These are phyloP conservation scores for Populus euphratica DNA, from an alignment of 345 rosid genomes.

Conservation along the genomic window DNA sequence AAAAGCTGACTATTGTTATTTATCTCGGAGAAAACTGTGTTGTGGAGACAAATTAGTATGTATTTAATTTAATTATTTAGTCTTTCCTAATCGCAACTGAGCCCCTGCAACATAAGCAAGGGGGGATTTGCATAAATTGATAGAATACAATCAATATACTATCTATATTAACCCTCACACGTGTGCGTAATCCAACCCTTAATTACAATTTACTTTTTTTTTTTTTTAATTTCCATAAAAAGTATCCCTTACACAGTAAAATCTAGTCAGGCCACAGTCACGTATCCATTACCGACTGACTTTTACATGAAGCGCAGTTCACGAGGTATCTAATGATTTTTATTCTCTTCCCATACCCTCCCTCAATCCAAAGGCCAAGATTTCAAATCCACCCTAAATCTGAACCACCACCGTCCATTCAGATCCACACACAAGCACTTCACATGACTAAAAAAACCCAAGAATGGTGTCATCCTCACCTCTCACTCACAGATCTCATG, in stretches of 20 bases:
- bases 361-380: conserved; percentile 43
- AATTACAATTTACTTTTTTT: background rate
- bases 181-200: background rate
- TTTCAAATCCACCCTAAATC: conserved; percentile 37
- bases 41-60: background rate
- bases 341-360: conserved; percentile 10
- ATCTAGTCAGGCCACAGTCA: conserved; percentile 3
- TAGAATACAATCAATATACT: background rate
- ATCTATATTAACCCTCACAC: background rate
- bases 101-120: background rate
- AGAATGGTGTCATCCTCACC: background rate
- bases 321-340: conserved; percentile 21
- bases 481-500: conserved; percentile 8
- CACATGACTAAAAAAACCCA: background rate
- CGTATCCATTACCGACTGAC: conserved; percentile 42
- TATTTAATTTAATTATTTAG: no score
- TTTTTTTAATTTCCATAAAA: background rate
- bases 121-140: background rate
- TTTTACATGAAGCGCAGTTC: conserved; percentile 15
- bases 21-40: background rate
- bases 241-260: background rate
- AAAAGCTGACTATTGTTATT: no score
- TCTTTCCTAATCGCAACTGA: background rate
- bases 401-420: conserved; percentile 51
- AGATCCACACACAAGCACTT: conserved; percentile 26